Conservation (phyloP, 352 stramenopile genomes). For the Globisporangium paroecandrum region DNA sequence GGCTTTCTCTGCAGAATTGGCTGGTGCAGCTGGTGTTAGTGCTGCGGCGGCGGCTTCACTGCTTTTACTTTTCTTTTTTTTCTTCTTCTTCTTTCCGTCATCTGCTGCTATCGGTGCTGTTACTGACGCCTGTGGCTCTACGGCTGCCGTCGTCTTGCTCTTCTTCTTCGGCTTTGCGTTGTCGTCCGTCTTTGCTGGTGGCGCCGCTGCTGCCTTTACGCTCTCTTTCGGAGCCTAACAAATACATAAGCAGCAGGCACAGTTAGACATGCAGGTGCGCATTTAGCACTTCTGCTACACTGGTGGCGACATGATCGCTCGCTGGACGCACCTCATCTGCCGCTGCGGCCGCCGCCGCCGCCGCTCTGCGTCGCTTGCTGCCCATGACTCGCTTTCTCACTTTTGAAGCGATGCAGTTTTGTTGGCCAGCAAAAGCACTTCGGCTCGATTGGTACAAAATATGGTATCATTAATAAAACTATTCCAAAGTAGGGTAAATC, state of each 20-base stretch:
- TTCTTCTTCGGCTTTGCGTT: slow-evolving; percentile 7
- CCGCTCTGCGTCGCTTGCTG: slow-evolving; percentile 22
- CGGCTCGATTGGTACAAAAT: slow-evolving; percentile 2
- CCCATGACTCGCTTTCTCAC: slow-evolving; percentile 13
- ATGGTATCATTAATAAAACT: neutral
- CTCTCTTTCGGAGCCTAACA: neutral
- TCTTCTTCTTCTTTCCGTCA: slow-evolving; percentile 49
- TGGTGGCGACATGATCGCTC: neutral
- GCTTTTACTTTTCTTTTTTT: slow-evolving; percentile 41
- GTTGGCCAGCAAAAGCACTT: slow-evolving; percentile 8
- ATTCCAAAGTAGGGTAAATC: neutral
- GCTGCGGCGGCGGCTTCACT: neutral
- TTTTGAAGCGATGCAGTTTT: slow-evolving; percentile 3
- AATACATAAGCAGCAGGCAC: too few relatives aligned
- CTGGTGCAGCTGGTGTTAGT: neutral
- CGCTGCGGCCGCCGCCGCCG: neutral
- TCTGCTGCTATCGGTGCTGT: neutral
- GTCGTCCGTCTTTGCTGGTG: neutral
- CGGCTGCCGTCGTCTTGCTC: slow-evolving; percentile 9
- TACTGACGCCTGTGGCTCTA: neutral
- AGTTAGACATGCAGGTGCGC: neutral
- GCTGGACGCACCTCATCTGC: slow-evolving; percentile 14
- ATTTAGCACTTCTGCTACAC: neutral
- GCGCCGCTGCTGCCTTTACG: neutral
- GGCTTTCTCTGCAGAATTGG: neutral